Evolutionary conservation across 2,329 filamentous ascomycete genomes (phyloP).

Genomic region (Penicillium sp.): DNA sequence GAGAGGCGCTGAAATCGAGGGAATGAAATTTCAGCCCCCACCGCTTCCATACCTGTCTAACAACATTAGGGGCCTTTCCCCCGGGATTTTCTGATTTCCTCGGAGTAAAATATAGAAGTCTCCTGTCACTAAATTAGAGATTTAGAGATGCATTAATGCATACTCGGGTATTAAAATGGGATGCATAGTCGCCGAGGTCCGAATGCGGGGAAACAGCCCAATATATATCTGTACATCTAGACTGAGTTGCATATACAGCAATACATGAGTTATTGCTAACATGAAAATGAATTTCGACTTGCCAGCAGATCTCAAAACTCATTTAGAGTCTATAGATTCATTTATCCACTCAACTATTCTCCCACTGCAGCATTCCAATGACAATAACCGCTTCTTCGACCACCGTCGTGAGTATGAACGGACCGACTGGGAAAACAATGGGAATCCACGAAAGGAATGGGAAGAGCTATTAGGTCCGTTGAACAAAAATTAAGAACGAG

Average conservation of each 20-base stretch:
- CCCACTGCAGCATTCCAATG: slow-evolving; percentile 46
- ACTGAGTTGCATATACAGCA: neutral
- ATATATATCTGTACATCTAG: neutral
- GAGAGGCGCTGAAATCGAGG: neutral
- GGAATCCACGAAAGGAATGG: slow-evolving; percentile 59
- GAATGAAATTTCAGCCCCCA: neutral
- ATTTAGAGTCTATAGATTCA: slow-evolving; percentile 51
- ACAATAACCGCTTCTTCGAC: slow-evolving; percentile 65
- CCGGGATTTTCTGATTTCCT: too few species aligned
- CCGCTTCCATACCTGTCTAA: neutral
- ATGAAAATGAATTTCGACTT: slow-evolving; percentile 55
- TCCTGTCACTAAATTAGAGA: too few species aligned
- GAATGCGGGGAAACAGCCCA: slow-evolving; percentile 14
- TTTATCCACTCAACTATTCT: slow-evolving; percentile 54
- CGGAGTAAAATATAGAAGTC: neutral
- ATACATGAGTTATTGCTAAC: too few species aligned
- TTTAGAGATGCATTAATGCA: neutral
- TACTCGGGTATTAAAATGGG: neutral
- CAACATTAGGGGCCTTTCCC: neutral
- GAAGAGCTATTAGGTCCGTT: slow-evolving; percentile 48
- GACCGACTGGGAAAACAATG: slow-evolving; percentile 58
- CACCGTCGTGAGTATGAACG: slow-evolving; percentile 61
- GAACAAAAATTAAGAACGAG: neutral
- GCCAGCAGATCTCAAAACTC: slow-evolving; percentile 48
- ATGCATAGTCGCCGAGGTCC: slow-evolving; percentile 13